These are phyloP conservation scores for Ascochyta rabiei DNA, from an alignment of 2,329 filamentous ascomycete species.

Conservation along the genomic window DNA sequence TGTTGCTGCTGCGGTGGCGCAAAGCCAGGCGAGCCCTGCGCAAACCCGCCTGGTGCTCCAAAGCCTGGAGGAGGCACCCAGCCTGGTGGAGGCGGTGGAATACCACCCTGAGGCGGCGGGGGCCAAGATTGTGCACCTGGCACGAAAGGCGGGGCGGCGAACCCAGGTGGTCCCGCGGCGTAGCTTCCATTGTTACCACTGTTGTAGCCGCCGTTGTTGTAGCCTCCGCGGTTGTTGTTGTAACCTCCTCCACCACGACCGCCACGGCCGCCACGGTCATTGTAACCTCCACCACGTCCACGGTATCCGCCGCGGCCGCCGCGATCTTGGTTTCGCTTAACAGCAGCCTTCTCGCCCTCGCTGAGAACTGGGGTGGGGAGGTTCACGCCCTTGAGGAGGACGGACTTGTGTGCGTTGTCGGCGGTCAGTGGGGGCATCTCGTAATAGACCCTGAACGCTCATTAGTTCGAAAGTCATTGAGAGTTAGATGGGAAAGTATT, in stretches of 20 bases:
- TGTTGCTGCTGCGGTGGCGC: slow-evolving; percentile 24
- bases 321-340: slow-evolving; percentile 68
- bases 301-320: slow-evolving; percentile 69
- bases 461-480: slow-evolving; percentile 38
- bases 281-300: slow-evolving; percentile 44
- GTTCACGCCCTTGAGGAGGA: slow-evolving; percentile 84
- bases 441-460: slow-evolving; percentile 73
- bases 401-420: slow-evolving; percentile 82
- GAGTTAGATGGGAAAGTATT: slow-evolving; percentile 20
- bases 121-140: slow-evolving; percentile 27
- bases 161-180: slow-evolving; percentile 6
- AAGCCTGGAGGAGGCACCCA: slow-evolving; percentile 36
- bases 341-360: slow-evolving; percentile 72
- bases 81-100: slow-evolving; percentile 37
- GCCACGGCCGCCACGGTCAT: slow-evolving; percentile 29
- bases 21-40: slow-evolving; percentile 22
- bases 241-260: slow-evolving; percentile 33
- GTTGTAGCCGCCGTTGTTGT: slow-evolving; percentile 23
- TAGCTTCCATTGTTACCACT: slow-evolving; percentile 31
- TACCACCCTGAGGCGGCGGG: slow-evolving; percentile 35
- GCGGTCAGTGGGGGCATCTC: slow-evolving; percentile 71
- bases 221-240: slow-evolving; percentile 20
- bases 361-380: slow-evolving; percentile 71
- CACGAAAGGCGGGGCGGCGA: slow-evolving; percentile 22
- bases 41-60: slow-evolving; percentile 9